Percentiles rank a stretch among this genome's conserved stretches.
Evolutionary conservation across 768 basidiomycete genomes (phyloP).

Genomic region (Austroboletus eburneus): DNA sequence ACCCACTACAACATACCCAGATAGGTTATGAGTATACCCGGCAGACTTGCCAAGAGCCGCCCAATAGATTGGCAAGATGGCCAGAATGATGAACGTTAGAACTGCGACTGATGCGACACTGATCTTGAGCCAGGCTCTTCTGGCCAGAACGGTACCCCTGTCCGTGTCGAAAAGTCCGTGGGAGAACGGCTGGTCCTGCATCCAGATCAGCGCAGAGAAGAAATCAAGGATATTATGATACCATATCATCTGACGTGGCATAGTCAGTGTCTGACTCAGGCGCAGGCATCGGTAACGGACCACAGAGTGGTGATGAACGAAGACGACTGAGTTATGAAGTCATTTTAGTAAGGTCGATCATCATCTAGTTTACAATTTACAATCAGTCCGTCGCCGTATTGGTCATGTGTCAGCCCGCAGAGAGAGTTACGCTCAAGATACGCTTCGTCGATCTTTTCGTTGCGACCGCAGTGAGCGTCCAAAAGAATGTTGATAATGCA

Average conservation of each 20-base stretch:
- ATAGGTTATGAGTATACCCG: slow-evolving; percentile 35
- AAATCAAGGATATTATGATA: slow-evolving; percentile 1
- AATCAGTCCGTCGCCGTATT: no score
- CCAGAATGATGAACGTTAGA: slow-evolving; percentile 43
- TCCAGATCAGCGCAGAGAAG: slow-evolving; percentile 2
- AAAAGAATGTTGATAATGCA: slow-evolving; percentile 24
- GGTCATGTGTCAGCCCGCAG: no score
- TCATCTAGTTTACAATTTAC: no score
- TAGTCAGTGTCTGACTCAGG: slow-evolving; percentile 1
- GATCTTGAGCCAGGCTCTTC: slow-evolving; percentile 40
- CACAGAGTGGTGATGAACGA: no score
- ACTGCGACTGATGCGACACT: slow-evolving; percentile 34
- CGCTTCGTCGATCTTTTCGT: no score
- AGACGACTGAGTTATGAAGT: no score
- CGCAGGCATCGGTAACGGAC: slow-evolving; percentile 1
- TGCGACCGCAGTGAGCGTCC: no score
- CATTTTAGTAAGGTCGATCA: no score
- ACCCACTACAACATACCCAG: slow-evolving; percentile 58
- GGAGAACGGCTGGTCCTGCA: slow-evolving; percentile 25
- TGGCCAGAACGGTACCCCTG: slow-evolving; percentile 26
- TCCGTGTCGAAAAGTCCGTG: slow-evolving; percentile 29
- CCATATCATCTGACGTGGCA: slow-evolving; percentile 4
- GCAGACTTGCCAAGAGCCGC: slow-evolving; percentile 49
- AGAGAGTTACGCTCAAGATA: no score
- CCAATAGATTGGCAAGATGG: slow-evolving; percentile 57